Evolutionary conservation across 768 basidiomycete species (phyloP).

Genomic region (Calocera viscosa): DNA sequence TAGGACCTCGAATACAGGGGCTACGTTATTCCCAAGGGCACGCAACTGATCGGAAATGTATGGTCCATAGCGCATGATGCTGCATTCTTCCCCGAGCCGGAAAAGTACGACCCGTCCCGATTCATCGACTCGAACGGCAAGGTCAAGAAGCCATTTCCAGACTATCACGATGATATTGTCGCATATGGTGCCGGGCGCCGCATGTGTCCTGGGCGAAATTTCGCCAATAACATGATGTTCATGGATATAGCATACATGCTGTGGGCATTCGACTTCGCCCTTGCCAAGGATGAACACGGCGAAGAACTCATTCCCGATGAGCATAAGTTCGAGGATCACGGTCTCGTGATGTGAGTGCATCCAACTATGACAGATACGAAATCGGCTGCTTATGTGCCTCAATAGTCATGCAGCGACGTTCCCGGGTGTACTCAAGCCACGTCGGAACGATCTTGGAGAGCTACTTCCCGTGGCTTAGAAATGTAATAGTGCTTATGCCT

Average conservation of each 20-base stretch:
- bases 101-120: constrained; percentile 5
- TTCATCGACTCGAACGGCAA: constrained; percentile 2
- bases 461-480: neutral
- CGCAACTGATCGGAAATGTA: neutral
- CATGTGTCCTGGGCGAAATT: constrained; percentile 9
- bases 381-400: neutral
- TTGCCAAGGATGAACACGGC: neutral
- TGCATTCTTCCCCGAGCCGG: constrained; percentile 2
- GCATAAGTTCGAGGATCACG: neutral
- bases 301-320: neutral
- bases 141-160: neutral
- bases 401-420: neutral
- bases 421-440: neutral
- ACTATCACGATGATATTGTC: constrained; percentile 9
- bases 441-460: neutral
- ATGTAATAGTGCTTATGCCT: neutral
- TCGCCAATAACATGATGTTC: constrained; percentile 1
- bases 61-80: constrained; percentile 10
- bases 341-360: neutral
- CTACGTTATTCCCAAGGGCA: constrained; percentile 3
- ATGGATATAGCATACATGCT: constrained; percentile 7
- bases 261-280: neutral
- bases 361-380: neutral
- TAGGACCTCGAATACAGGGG: neutral
- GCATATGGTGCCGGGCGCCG: constrained; percentile 11